These are phyloP conservation scores for Floccularia luteovirens DNA, from an alignment of 768 basidiomycete species.

Conservation along the genomic window DNA sequence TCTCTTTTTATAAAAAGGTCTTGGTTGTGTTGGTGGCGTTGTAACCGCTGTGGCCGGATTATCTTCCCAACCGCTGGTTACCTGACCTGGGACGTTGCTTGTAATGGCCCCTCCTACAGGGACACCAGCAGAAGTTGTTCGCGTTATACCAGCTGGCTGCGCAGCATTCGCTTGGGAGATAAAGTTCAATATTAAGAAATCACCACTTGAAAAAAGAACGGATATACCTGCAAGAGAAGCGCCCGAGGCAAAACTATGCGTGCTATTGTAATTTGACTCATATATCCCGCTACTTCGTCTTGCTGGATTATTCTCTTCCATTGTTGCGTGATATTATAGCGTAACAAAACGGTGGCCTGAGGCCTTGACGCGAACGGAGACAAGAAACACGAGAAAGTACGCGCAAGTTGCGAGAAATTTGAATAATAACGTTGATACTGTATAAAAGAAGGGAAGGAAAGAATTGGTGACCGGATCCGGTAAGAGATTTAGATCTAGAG, in stretches of 20 bases:
- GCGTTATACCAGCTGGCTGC: neutral
- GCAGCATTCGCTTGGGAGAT: constrained; percentile 1
- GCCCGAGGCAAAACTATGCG: neutral
- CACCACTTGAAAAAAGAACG: too few relatives aligned
- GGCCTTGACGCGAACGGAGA: constrained; percentile 7
- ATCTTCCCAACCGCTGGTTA: constrained; percentile 14
- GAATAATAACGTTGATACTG: constrained; percentile 1
- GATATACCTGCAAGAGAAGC: neutral
- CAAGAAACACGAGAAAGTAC: constrained; percentile 1
- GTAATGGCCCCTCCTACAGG: neutral
- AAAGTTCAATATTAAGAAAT: neutral
- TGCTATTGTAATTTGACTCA: constrained; percentile 13
- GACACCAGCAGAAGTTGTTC: constrained; percentile 5
- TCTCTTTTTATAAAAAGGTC: constrained; percentile 52
- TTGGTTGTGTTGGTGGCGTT: constrained; percentile 10
- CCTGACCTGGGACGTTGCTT: neutral
- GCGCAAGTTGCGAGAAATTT: neutral
- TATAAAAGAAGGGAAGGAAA: neutral
- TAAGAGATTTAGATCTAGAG: constrained; percentile 14
- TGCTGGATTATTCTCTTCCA: constrained; percentile 25
- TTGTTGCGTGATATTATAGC: constrained; percentile 18
- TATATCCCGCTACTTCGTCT: constrained; percentile 29
- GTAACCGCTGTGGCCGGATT: constrained; percentile 9
- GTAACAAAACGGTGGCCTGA: constrained; percentile 5
- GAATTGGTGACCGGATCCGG: constrained; percentile 3